A percentile compares a stretch with the other conserved stretches of the same genome.
These are phyloP conservation scores for Selaginella moellendorffii DNA, from an alignment of 75 land plant species.

Conservation along the genomic window DNA sequence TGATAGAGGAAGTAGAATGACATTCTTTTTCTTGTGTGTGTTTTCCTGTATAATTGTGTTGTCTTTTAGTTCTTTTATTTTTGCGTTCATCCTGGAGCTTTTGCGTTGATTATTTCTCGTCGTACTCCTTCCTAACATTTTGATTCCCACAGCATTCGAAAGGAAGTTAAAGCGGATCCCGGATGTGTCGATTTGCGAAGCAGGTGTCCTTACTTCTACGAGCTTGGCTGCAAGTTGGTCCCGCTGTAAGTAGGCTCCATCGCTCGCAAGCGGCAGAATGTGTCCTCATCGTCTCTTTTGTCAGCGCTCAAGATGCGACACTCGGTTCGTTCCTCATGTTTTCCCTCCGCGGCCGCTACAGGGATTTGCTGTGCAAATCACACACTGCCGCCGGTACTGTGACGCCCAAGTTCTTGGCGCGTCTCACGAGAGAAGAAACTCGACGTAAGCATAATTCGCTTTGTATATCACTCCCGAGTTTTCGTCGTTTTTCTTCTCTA, in stretches of 20 bases:
- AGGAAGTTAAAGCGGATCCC: slow-evolving; percentile 86
- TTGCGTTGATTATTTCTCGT: no score
- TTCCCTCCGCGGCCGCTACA: slow-evolving; percentile 59
- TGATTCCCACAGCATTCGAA: slow-evolving; percentile 68
- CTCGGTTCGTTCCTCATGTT: slow-evolving; percentile 44
- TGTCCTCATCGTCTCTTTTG: no score
- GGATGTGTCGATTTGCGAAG: slow-evolving; percentile 63
- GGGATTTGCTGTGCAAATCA: slow-evolving; percentile 66
- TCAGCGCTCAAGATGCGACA: slow-evolving; percentile 53
- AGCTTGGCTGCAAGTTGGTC: slow-evolving; percentile 68
- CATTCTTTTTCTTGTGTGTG: no score
- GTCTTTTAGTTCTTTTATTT: no score
- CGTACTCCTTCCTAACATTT: no score
- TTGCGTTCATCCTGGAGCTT: no score
- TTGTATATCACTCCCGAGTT: background rate
- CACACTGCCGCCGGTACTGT: slow-evolving; percentile 35
- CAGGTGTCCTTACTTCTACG: slow-evolving; percentile 74
- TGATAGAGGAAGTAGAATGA: no score
- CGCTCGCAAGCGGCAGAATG: no score
- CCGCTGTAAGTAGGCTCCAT: slow-evolving; percentile 81
- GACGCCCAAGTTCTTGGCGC: slow-evolving; percentile 40
- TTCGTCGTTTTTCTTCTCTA: background rate
- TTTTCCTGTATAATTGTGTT: background rate
- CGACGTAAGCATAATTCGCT: slow-evolving; percentile 42
- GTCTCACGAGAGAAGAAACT: slow-evolving; percentile 64